Evolutionary conservation across 345 rosid genomes (phyloP).

Genomic region (Erodium maritimum): DNA sequence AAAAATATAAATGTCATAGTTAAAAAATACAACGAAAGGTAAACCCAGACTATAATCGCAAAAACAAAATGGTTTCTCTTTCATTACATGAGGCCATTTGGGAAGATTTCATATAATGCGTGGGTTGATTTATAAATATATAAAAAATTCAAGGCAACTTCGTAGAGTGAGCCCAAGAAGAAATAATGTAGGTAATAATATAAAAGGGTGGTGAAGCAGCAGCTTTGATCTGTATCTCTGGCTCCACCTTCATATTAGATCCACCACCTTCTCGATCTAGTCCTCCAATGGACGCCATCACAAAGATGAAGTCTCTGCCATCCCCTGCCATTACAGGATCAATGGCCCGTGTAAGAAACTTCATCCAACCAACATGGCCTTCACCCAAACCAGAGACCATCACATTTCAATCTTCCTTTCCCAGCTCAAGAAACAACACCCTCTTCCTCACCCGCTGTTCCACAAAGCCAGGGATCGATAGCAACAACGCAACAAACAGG

Average conservation of each 20-base stretch:
- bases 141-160: background rate
- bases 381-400: slow-evolving; percentile 9
- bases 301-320: slow-evolving; percentile 6
- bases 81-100: too few relatives aligned
- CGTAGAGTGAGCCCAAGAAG: background rate
- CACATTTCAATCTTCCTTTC: slow-evolving; percentile 1
- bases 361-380: slow-evolving; percentile 11
- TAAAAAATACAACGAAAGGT: too few relatives aligned
- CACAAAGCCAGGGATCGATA: slow-evolving; percentile 21
- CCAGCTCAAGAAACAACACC: slow-evolving; percentile 1
- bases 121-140: background rate
- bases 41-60: too few relatives aligned
- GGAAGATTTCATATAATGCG: background rate
- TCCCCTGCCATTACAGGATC: slow-evolving; percentile 7
- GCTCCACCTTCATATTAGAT: background rate
- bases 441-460: slow-evolving; percentile 18
- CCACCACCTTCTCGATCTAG: slow-evolving; percentile 1
- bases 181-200: too few relatives aligned
- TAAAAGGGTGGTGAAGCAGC: background rate
- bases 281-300: slow-evolving; percentile 12
- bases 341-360: slow-evolving; percentile 9
- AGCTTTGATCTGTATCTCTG: background rate
- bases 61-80: too few relatives aligned
- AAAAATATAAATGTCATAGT: too few relatives aligned
- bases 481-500: slow-evolving; percentile 17